Evolutionary conservation across 2,329 filamentous ascomycete species (phyloP).

Genomic region (Amylocarpus encephaloides): DNA sequence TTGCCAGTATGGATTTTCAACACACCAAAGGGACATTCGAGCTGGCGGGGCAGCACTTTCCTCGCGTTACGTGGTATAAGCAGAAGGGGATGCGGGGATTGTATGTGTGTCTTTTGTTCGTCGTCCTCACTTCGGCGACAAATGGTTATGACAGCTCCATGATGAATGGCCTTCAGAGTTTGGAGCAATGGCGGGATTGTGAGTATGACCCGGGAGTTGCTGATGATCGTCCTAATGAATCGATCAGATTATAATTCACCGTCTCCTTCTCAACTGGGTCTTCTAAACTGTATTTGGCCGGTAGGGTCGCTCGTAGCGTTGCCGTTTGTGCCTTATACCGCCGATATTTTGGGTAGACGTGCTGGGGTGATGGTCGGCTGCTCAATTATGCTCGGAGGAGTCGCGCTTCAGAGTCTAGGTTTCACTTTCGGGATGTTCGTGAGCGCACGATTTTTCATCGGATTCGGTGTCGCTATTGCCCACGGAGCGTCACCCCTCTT

Average conservation of each 20-base stretch:
- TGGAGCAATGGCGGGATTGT: slow-evolving; percentile 36
- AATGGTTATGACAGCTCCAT: slow-evolving; percentile 36
- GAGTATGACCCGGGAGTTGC: neutral
- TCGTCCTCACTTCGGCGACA: slow-evolving; percentile 35
- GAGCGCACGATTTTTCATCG: slow-evolving; percentile 32
- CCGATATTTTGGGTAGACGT: slow-evolving; percentile 40
- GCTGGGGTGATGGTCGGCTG: slow-evolving; percentile 40
- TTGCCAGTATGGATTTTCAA: slow-evolving; percentile 17
- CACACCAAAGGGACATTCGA: slow-evolving; percentile 16
- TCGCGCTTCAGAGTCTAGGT: slow-evolving; percentile 34
- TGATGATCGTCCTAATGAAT: neutral
- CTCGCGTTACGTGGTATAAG: slow-evolving; percentile 41
- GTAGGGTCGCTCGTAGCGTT: slow-evolving; percentile 40
- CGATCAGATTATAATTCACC: slow-evolving; percentile 8
- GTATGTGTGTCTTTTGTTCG: slow-evolving; percentile 12
- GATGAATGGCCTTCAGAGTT: slow-evolving; percentile 39
- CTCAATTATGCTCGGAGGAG: slow-evolving; percentile 38
- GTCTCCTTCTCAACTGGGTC: slow-evolving; percentile 31
- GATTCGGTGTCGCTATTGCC: slow-evolving; percentile 29
- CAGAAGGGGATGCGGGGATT: slow-evolving; percentile 40
- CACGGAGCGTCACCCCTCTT: slow-evolving; percentile 29
- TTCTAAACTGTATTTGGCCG: slow-evolving; percentile 40
- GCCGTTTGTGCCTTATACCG: slow-evolving; percentile 41
- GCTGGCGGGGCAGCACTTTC: slow-evolving; percentile 16
- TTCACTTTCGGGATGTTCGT: slow-evolving; percentile 38